Base-by-base conservation (phyloP, 176 grass and related monocot genomes). In the Leersia perrieri region DNA sequence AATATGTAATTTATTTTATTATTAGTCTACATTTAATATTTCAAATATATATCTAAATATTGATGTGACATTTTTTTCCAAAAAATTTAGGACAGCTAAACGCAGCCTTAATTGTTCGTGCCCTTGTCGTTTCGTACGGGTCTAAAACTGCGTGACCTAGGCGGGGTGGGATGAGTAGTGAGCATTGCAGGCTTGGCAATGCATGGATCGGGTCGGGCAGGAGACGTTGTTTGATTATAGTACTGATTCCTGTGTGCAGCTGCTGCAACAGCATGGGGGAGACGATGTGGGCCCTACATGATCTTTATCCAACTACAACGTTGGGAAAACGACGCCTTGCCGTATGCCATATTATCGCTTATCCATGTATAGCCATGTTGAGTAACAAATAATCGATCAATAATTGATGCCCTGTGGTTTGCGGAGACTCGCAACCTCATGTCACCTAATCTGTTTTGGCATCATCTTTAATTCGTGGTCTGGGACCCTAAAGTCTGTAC, bases 311-410 rank as follows among this genome's bases (percentile, higher is more conserved):
- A 11, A 3, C 53, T 55, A 32, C 77, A 28, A 55, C 65, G 42
- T 33, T 15, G 42, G 14, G 82, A 80, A 81, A 82, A 77, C 76
- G 82, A 89, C 87, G 20, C 76, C 27, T 32, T 9, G 69, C 81
- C 87, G 2, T 72, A 11, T 58, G 68, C 55, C 80, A 38, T 47
- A 42, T 16, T 31, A 30, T 23, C 63, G 30, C 14, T 22, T 32
- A 72, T 53, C 72, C 31, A 8, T 22, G 26, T 49, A 68, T 36
- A 63, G 35, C 4, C 28, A 15, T 39, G 20, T 31, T 23, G n/a
- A n/a, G n/a, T n/a, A 29, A 9, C 16, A 30, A 83, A 33, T 26
- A 25, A 15, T 45, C 3, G 8, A 76, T 85, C 87, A 81, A 85
- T 85, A 66, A 85, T 89, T 77, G 78, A 39, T 42, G 53, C 63